Evolutionary conservation across 179 eudicot genomes (phyloP).

Genomic region (Gypsophila paniculata): DNA sequence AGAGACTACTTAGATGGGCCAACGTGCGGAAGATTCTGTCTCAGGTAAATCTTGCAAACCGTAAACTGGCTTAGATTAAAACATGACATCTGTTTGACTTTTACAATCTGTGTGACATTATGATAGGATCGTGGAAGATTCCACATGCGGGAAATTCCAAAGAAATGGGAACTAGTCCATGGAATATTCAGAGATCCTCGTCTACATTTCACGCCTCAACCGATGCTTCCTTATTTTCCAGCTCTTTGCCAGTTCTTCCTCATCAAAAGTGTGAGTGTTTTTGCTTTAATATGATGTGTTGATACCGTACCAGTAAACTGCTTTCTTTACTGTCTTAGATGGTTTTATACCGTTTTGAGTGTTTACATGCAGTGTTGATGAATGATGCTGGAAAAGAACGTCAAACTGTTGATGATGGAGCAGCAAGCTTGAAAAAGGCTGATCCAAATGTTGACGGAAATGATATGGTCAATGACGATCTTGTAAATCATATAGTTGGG

Average conservation of each 20-base stretch:
- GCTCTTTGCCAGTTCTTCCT: constrained; percentile 84
- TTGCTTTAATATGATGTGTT: neutral
- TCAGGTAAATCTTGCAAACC: constrained; percentile 25
- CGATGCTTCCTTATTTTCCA: constrained; percentile 65
- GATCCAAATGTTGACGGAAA: constrained; percentile 37
- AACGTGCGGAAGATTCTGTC: constrained; percentile 33
- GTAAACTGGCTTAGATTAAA: neutral
- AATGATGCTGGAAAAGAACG: constrained; percentile 32
- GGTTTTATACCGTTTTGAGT: neutral
- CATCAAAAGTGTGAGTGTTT: constrained; percentile 59
- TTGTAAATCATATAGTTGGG: constrained; percentile 38
- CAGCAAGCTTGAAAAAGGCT: constrained; percentile 35
- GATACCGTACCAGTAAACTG: neutral
- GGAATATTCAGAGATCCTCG: constrained; percentile 38
- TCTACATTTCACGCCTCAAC: constrained; percentile 43
- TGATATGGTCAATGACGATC: constrained; percentile 42
- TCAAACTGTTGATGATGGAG: constrained; percentile 49
- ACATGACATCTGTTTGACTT: neutral
- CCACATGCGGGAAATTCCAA: constrained; percentile 30
- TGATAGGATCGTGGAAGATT: constrained; percentile 41
- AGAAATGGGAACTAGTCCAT: constrained; percentile 37
- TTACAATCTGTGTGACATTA: constrained; percentile 15
- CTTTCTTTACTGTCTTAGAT: constrained; percentile 13
- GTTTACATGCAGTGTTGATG: constrained; percentile 44
- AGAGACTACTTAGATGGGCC: constrained; percentile 40